Conservation (phyloP, 768 basidiomycete species). For the Antrodiella citrinella region DNA sequence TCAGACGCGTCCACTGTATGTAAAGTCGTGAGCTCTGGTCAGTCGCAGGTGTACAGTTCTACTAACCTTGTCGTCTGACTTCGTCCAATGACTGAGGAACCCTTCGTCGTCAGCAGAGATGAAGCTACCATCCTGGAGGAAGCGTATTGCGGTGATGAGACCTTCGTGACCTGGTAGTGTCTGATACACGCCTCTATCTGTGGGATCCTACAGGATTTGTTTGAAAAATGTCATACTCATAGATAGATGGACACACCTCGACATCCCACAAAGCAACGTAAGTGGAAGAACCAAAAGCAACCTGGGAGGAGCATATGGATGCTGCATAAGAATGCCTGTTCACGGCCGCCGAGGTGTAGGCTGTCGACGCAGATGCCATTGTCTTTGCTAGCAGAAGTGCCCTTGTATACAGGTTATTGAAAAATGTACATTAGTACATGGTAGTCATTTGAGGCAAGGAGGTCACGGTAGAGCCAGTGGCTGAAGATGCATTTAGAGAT, state of each 20-base stretch:
- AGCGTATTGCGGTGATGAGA: constrained; percentile 70
- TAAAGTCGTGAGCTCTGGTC: constrained; percentile 15
- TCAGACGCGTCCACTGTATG: constrained; percentile 47
- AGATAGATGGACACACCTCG: constrained; percentile 24
- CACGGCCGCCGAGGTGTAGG: constrained; percentile 39
- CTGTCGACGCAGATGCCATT: constrained; percentile 17
- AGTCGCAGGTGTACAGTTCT: no score
- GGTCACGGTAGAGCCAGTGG: no score
- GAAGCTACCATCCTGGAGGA: constrained; percentile 43
- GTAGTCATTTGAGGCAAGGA: no score
- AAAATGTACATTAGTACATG: no score
- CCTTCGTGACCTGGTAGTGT: constrained; percentile 75
- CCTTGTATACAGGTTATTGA: no score
- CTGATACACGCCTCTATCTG: constrained; percentile 46
- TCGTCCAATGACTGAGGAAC: constrained; percentile 52
- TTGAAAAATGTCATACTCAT: background rate
- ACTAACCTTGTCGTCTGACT: constrained; percentile 19
- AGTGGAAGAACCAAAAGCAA: constrained; percentile 53
- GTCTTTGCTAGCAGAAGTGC: no score
- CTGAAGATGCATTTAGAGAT: no score
- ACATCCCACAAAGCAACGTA: constrained; percentile 55
- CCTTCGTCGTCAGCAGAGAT: constrained; percentile 77
- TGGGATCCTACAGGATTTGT: constrained; percentile 30
- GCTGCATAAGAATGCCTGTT: constrained; percentile 39
- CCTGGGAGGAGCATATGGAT: constrained; percentile 26